Percentiles rank a stretch among this genome's conserved stretches.
Evolutionary conservation across 805 yeast species (phyloP).

Genomic region (Vanderwaltozyma yarrowii): DNA sequence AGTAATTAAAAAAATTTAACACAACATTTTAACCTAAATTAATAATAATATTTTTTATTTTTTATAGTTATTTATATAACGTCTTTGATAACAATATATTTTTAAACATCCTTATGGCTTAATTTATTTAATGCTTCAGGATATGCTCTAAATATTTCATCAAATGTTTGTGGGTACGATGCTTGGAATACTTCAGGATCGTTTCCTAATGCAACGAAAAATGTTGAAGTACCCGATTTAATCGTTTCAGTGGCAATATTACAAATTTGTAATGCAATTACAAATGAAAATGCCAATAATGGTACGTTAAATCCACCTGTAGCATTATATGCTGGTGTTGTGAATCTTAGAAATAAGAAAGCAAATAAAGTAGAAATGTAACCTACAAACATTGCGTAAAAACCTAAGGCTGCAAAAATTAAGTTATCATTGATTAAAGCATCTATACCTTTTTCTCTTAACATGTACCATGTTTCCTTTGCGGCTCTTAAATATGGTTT

Average conservation of each 20-base stretch:
- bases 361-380: slow-evolving; percentile 55
- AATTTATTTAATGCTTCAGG: slow-evolving; percentile 58
- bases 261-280: slow-evolving; percentile 67
- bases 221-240: slow-evolving; percentile 72
- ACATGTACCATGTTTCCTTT: slow-evolving; percentile 68
- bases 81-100: too few species aligned
- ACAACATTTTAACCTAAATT: too few species aligned
- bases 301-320: slow-evolving; percentile 59
- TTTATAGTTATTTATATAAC: too few species aligned
- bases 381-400: slow-evolving; percentile 64
- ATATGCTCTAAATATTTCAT: slow-evolving; percentile 52
- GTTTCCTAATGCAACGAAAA: slow-evolving; percentile 72
- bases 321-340: slow-evolving; percentile 55
- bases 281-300: slow-evolving; percentile 59
- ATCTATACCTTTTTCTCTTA: slow-evolving; percentile 72
- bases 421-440: slow-evolving; percentile 79
- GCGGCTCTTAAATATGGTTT: slow-evolving; percentile 66
- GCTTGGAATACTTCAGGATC: slow-evolving; percentile 76
- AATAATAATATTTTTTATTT: too few species aligned
- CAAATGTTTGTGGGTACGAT: slow-evolving; percentile 60
- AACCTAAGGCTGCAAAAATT: slow-evolving; percentile 66
- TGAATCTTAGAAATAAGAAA: slow-evolving; percentile 54
- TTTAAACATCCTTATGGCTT: slow-evolving; percentile 23
- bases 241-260: slow-evolving; percentile 64
- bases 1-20: too few species aligned